Base-by-base conservation (phyloP, 148 eudicot species). In the Vaccinium corymbosum region DNA sequence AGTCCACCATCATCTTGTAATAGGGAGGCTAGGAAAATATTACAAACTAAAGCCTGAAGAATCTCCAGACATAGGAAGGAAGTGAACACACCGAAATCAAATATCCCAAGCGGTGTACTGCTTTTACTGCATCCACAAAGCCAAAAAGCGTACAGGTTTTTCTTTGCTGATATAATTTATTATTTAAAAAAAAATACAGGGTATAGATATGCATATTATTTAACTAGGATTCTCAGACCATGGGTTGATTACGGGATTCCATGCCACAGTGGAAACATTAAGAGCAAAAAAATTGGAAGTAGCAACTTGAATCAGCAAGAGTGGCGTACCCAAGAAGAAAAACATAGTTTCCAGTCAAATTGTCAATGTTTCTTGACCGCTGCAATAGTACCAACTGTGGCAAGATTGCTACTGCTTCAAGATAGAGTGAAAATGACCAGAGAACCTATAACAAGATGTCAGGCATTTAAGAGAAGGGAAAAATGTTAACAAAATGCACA, bases 361-460 rank as follows among this genome's bases (percentile, higher is more conserved):
- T 91, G 85, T 91, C 93, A 79, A 89, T 91, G 79, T 91, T 91
- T 80, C 87, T 89, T 4, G 90, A 88, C 17, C 85, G 88, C 72
- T 91, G 93, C 90, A 91, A 76, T 77, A 91, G 78, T 56, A 88
- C 86, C 90, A 91, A 83, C 61, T 91, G 91, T 25, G 93, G 93
- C 81, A 91, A 76, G 87, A 89, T 91, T 72, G 91, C 93, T 56
- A 89, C 93, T 42, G 89, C 93, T 82, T 91, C 93, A 74, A 91
- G 88, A 80, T 89, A 91, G 48, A 91, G 72, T 15, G 91, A 91
- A 84, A 89, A 91, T 80, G 89, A 85, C 92, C 89, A 88, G 82
- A 90, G 70, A 38, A 90, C 87, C 91, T 90, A 79, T 10, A 12
- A 79, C 20, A 72, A 62, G 68, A 62, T 51, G 27, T 25, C 38